Conservation (phyloP, 306 rosid species). For the Hippophae gyantsensis region DNA sequence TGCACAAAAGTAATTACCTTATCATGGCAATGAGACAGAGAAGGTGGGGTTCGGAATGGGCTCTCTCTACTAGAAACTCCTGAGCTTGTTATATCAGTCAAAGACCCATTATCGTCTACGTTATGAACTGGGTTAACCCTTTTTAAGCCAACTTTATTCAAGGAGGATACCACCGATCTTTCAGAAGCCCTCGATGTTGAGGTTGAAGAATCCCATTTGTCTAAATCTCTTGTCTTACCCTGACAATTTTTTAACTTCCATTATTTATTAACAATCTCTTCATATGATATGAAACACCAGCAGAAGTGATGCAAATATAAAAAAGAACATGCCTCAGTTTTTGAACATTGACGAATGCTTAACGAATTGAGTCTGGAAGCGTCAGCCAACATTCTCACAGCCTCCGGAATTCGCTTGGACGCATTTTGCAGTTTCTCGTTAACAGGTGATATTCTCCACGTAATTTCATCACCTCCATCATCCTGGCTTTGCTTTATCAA, state of each 20-base stretch:
- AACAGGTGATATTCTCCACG: slow-evolving; percentile 92
- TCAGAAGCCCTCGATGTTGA: slow-evolving; percentile 32
- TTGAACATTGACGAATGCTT: slow-evolving; percentile 38
- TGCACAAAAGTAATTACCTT: slow-evolving; percentile 41
- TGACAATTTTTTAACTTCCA: slow-evolving; percentile 36
- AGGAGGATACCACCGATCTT: slow-evolving; percentile 30
- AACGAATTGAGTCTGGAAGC: slow-evolving; percentile 55
- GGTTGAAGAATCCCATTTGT: slow-evolving; percentile 30
- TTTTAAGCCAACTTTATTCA: slow-evolving; percentile 39
- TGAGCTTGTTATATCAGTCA: slow-evolving; percentile 21
- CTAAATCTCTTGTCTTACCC: slow-evolving; percentile 34
- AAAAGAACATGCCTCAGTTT: slow-evolving; percentile 40
- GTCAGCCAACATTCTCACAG: slow-evolving; percentile 60
- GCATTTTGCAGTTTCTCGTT: slow-evolving; percentile 77
- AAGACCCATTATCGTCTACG: slow-evolving; percentile 19
- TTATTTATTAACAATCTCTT: slow-evolving; percentile 20
- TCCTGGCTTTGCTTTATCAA: slow-evolving; percentile 90
- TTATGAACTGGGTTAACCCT: slow-evolving; percentile 36
- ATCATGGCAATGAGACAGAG: slow-evolving; percentile 51
- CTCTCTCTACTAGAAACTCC: slow-evolving; percentile 36
- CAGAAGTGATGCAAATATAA: not conserved
- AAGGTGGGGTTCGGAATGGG: slow-evolving; percentile 89
- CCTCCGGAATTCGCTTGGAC: slow-evolving; percentile 60
- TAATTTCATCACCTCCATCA: slow-evolving; percentile 67
- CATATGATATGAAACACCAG: not conserved